These are phyloP conservation scores for Lantana camara DNA, from an alignment of 257 asterid species.

Conservation along the genomic window DNA sequence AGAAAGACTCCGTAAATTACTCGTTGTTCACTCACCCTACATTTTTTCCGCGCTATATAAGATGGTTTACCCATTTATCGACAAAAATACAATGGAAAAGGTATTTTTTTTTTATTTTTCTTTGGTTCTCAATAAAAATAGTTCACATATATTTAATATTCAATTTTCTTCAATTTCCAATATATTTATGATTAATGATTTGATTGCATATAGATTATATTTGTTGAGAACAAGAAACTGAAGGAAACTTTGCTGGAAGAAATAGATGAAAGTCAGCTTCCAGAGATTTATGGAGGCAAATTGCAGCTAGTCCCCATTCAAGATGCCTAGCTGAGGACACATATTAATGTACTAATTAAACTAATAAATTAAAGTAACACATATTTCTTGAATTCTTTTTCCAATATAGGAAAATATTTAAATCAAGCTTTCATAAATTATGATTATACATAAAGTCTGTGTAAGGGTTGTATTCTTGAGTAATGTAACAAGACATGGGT, in stretches of 20 bases:
- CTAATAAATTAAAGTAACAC: too few relatives aligned
- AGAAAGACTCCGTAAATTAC: constrained; percentile 68
- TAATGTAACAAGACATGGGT: background rate
- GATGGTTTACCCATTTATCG: constrained; percentile 70
- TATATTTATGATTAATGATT: background rate
- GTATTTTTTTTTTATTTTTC: constrained; percentile 38
- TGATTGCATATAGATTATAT: constrained; percentile 40
- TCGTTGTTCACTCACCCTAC: constrained; percentile 61
- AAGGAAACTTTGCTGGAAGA: constrained; percentile 58
- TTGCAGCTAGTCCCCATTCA: constrained; percentile 70
- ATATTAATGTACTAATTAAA: background rate
- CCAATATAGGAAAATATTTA: too few relatives aligned
- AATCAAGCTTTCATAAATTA: background rate
- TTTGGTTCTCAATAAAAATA: too few relatives aligned
- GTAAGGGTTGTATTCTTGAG: background rate
- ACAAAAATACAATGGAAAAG: constrained; percentile 45
- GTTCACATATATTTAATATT: too few relatives aligned
- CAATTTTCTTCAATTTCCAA: too few relatives aligned
- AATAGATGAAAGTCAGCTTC: constrained; percentile 73
- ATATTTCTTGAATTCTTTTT: too few relatives aligned
- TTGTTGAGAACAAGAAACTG: constrained; percentile 60
- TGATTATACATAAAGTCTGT: background rate
- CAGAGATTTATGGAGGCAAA: constrained; percentile 82
- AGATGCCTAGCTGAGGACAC: constrained; percentile 36
- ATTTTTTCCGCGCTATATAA: constrained; percentile 75